These are phyloP conservation scores for Vickermania ingenoplastis DNA, from an alignment of 208 protist species.

Conservation along the genomic window DNA sequence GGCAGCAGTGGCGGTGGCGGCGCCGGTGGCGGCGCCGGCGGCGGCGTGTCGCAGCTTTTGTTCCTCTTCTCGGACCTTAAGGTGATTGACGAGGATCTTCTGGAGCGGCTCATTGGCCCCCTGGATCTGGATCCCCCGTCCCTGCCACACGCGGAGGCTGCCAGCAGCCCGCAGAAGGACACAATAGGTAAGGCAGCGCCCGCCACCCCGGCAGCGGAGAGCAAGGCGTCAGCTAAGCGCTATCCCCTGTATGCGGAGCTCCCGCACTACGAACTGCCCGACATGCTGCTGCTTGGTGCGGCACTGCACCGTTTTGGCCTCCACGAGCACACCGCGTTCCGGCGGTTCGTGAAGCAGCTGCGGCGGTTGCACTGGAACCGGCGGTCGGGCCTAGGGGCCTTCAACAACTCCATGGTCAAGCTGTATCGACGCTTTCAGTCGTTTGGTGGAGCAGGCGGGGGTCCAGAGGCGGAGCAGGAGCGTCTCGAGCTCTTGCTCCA, in stretches of 20 bases:
- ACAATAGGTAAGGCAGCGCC: no score
- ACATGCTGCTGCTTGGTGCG: conserved; percentile 38
- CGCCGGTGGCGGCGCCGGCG: not conserved
- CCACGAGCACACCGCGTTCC: conserved; percentile 39
- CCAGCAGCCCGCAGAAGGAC: no score
- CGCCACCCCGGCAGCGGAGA: no score
- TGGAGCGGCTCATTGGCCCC: not conserved
- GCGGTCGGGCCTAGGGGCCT: conserved; percentile 1
- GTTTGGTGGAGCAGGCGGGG: no score
- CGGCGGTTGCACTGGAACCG: conserved; percentile 7
- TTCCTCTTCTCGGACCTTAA: not conserved
- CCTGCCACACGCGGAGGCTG: no score
- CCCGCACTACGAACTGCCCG: conserved; percentile 14
- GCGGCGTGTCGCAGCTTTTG: not conserved
- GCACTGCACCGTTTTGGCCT: conserved; percentile 67
- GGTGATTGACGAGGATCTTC: not conserved
- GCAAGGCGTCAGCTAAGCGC: no score
- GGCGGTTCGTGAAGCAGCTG: conserved; percentile 12
- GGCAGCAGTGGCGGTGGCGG: not conserved
- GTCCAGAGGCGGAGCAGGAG: no score
- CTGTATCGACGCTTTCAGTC: not conserved
- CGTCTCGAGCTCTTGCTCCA: not conserved
- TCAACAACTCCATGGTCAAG: not conserved
- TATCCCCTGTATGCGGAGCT: conserved; percentile 37
- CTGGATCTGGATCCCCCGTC: no score